Evolutionary conservation across 2,329 filamentous ascomycete genomes (phyloP), one percentile per base, ranked within the genome.

Genomic region (Diaporthe citri): DNA sequence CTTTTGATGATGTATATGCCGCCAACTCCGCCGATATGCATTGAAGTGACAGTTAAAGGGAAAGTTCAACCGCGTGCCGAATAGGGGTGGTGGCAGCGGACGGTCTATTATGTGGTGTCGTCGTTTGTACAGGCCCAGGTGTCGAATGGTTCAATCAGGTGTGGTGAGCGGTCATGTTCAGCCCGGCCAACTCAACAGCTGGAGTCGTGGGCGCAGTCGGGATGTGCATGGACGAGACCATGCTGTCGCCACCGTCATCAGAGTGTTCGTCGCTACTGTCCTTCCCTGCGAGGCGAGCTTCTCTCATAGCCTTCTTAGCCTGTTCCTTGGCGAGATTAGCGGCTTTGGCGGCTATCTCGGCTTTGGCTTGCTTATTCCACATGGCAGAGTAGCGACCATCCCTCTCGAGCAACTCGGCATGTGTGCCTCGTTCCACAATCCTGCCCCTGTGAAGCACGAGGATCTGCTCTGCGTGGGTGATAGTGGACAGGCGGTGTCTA

Each of bases 321-420:
- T 85, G 85, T 64, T 79, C 79, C 36, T 82, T 86, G 9, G 85
- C 85, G 66, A 83, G 81, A 43, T 85, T 84, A 46, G 90, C 91
- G 80, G 92, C 88, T 73, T 90, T 88, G 4, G 90, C 90, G 8
- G 93, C 94, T 77, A 89, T 89, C 81, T 96, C 93, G 2, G 94
- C 94, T 76, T 93, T 90, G 77, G 94, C 95, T 83, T 98, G 95
- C 84, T 96, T 96, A 77, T 93, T 91, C 95, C 95, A 98, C 91
- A 98, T 96, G 76, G 92, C 92, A 15, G 91, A 90, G 81, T 98
- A 98, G 76, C 92, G 91, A 17, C 94, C 95, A 41, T 91, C 91
- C 64, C 90, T 86, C 2, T 88, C 87, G 7, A 97, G 86, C 4
- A 98, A 88, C 79, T 96, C 92, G 22, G 93, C 89, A 81, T 98